Percentiles rank a stretch among this genome's conserved stretches.
Evolutionary conservation across 179 eudicot species (phyloP).

Genomic region (Sideroxylon spinosum): DNA sequence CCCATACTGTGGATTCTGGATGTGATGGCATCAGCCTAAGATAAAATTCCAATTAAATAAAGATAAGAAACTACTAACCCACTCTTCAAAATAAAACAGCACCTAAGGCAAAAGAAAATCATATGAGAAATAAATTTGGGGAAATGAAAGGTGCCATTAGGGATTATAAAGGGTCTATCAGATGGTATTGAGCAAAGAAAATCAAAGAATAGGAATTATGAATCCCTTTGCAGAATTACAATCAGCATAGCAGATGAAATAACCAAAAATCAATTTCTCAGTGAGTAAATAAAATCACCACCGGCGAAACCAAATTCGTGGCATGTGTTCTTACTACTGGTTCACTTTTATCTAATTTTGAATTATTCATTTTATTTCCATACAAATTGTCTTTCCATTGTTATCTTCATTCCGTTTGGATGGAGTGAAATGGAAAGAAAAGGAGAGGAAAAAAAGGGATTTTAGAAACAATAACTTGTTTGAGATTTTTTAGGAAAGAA

Average conservation of each 20-base stretch:
- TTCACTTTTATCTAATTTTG: not conserved
- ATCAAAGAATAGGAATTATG: not conserved
- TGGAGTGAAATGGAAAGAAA: too few relatives aligned
- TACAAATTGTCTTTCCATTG: not conserved
- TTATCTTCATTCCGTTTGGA: not conserved
- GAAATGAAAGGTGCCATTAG: not conserved
- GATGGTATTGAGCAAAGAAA: not conserved
- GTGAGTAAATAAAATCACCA: not conserved
- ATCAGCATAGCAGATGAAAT: not conserved
- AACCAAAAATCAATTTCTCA: not conserved
- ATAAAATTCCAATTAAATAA: constrained; percentile 12
- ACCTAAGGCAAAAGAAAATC: not conserved
- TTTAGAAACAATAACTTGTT: too few relatives aligned
- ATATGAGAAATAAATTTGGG: not conserved
- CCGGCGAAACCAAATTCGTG: not conserved
- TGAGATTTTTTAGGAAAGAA: too few relatives aligned
- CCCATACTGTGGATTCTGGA: constrained; percentile 48
- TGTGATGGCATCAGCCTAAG: constrained; percentile 85
- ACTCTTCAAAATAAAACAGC: constrained; percentile 1
- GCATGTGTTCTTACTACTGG: not conserved
- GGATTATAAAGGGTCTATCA: not conserved
- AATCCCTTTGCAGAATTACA: not conserved
- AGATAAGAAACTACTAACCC: not conserved
- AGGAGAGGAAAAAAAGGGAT: too few relatives aligned
- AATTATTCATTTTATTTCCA: not conserved